Base-by-base conservation (phyloP, 1,139 yeast species). In the Yamadazyma buinensis region DNA sequence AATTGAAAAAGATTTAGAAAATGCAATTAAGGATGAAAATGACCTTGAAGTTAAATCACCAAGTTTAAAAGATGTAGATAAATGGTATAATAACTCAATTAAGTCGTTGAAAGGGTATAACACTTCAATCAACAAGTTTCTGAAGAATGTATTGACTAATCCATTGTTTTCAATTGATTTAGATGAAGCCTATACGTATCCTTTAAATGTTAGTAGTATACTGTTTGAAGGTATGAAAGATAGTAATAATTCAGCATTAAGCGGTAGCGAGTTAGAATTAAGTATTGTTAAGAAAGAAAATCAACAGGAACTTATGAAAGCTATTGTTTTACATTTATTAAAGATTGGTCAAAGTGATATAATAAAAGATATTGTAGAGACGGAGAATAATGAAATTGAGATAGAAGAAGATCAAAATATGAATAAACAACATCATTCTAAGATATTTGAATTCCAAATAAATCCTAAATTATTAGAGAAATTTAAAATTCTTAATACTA, bases 121-220 rank as follows among this genome's bases (percentile, higher is more conserved):
- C 44, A 48, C 67, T 2, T 59, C 59, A 20, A 58, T 59, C 29
- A 61, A 64, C 45, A 55, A 51, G 50, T 64, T 67, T 38, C 62
- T 42, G 43, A 67, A 67, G 51, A 62, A 60, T 36, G 44, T 66
- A 8, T 46, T 64, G 12, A 54, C 52, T 35, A 60, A 59, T 44
- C 41, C 61, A 15, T 54, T 51, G 35, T 65, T 55, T 42, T 46
- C 41, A 24, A 48, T 66, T 24, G 61, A 63, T 38, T 47, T 69
- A 34, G 74, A 68, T 47, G 72, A 66, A 25, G 73, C 75, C 4
- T 69, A 69, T 42, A 56, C 66, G 1, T 69, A 62, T 39, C 71
- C 71, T 0, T 52, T 69, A 37, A 51, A 54, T 36, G 49, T 68
- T 32, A 51, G 61, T 37, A 57, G 59, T 33, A 52, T 49, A 30